Conservation (phyloP, 164 flowering plant species). For the Liquidambar formosana region DNA sequence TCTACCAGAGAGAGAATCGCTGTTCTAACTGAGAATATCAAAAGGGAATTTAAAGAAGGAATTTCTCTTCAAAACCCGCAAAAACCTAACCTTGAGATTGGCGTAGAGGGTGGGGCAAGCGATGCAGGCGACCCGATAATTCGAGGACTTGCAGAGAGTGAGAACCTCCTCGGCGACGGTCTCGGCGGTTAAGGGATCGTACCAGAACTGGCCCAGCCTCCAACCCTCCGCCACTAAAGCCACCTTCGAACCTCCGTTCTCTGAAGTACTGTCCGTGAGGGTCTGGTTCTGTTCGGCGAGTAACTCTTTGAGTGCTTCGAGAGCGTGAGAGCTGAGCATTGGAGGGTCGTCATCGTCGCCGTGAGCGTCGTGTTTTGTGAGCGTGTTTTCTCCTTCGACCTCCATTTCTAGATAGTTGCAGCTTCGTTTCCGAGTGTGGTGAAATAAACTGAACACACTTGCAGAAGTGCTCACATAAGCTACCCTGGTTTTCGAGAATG, state of each 20-base stretch:
- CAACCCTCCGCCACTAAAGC: slow-evolving; percentile 70
- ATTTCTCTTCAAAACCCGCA: too few species aligned
- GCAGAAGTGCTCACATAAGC: too few species aligned
- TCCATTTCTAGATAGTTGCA: slow-evolving; percentile 20
- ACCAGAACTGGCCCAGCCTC: slow-evolving; percentile 99
- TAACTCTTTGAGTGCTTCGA: slow-evolving; percentile 59
- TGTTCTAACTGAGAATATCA: not conserved
- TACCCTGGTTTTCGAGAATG: not conserved
- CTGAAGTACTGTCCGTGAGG: slow-evolving; percentile 6
- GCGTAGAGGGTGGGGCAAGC: slow-evolving; percentile 93
- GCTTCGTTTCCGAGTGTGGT: too few species aligned
- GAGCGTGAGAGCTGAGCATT: slow-evolving; percentile 49
- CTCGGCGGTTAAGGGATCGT: slow-evolving; percentile 71
- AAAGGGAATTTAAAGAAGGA: too few species aligned
- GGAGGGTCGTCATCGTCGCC: slow-evolving; percentile 50
- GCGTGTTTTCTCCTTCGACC: slow-evolving; percentile 9
- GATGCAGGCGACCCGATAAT: slow-evolving; percentile 68
- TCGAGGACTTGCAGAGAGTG: slow-evolving; percentile 30
- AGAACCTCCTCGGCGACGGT: slow-evolving; percentile 69
- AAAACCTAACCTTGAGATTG: slow-evolving; percentile 72
- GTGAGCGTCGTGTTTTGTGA: not conserved
- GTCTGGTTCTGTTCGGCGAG: slow-evolving; percentile 45
- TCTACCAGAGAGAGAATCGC: too few species aligned
- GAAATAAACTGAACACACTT: too few species aligned
- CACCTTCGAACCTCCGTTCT: slow-evolving; percentile 31